phyloP scores from a whole-genome alignment of 2,329 filamentous ascomycete genomes.

The Xylariomycetidae sp. region DNA sequence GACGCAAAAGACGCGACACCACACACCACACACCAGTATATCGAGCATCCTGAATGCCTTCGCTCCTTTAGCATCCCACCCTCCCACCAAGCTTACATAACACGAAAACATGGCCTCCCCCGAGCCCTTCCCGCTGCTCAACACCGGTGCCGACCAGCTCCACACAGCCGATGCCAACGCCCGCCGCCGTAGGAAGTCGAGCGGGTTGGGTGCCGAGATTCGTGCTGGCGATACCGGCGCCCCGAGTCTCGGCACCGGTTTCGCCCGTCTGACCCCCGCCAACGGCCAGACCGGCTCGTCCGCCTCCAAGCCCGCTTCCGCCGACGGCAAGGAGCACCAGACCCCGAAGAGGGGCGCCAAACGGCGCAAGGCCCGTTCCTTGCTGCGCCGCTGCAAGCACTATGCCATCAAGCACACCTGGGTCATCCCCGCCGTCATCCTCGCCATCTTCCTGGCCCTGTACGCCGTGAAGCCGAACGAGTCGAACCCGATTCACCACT shows the following conservation, averaged over 20 bases:
- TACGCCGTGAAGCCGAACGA: conserved; percentile 72
- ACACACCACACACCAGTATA: no score
- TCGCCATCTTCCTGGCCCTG: conserved; percentile 55
- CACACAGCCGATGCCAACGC: conserved; percentile 32
- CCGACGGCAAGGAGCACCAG: conserved; percentile 14
- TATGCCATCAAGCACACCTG: conserved; percentile 53
- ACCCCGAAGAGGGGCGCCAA: conserved; percentile 41
- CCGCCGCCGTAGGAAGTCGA: conserved; percentile 50
- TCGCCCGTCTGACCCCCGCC: conserved; percentile 39
- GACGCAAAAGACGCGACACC: no score
- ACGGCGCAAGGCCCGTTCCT: conserved; percentile 48
- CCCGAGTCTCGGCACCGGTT: conserved; percentile 47
- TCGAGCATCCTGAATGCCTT: conserved; percentile 19
- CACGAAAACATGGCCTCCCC: conserved; percentile 34
- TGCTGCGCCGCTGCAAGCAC: conserved; percentile 47
- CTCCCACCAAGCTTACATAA: no score
- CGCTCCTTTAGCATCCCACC: conserved; percentile 23
- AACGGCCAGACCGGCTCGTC: no score
- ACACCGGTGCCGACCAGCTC: conserved; percentile 43
- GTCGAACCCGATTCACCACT: conserved; percentile 71
- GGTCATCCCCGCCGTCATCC: conserved; percentile 61
- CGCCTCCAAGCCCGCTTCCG: conserved; percentile 12
- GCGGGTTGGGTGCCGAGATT: conserved; percentile 46
- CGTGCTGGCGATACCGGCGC: conserved; percentile 50
- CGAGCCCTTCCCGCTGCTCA: conserved; percentile 52